Base-by-base conservation (phyloP, 78 protist genomes). In the Polysphondylium violaceum region DNA sequence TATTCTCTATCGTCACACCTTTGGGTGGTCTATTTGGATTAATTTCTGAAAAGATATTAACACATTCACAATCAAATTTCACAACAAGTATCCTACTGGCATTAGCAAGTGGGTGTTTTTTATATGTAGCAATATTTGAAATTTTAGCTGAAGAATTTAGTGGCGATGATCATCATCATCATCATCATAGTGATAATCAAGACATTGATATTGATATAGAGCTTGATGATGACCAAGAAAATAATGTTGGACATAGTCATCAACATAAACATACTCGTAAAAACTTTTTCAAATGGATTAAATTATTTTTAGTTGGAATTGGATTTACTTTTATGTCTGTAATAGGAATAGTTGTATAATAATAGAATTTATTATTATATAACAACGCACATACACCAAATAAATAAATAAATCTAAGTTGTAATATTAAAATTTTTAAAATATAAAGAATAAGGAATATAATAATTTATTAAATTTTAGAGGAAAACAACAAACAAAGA, bases 261-360 rank as follows among this genome's bases (percentile, higher is more conserved):
- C 8, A 56, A 56, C 7, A 56, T 56, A 58, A 1, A n/a, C 12
- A 21, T 23, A n/a, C 19, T 23, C 1, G 16, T 19, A 58, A 12
- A 1, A 58, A 23, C 17, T n/a, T n/a, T 58, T 14, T 58, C 7
- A 12, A 12, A 19, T 21, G 21, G 31, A 60, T 31, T 31, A 60
- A 60, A 29, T 9, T 31, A 23, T 29, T 29, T 21, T 2, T 60
- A 3, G 8, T 60, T 3, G 5, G 25, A 25, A 6, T 40, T 14
- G 68, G 68, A 21, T 60, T 60, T 60, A 60, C 68, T 31, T 60
- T 60, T 60, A 60, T 60, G 68, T 0, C 68, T 31, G 11, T 60
- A 29, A 0, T 60, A 21, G 38, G 33, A 60, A 60, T 3, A 19
- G 4, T 19, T 56, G 61, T 19, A 17, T 56, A 56, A 56, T 17